Evolutionary conservation across 2,329 filamentous ascomycete species (phyloP).

Genomic region (Cercospora berteroae): DNA sequence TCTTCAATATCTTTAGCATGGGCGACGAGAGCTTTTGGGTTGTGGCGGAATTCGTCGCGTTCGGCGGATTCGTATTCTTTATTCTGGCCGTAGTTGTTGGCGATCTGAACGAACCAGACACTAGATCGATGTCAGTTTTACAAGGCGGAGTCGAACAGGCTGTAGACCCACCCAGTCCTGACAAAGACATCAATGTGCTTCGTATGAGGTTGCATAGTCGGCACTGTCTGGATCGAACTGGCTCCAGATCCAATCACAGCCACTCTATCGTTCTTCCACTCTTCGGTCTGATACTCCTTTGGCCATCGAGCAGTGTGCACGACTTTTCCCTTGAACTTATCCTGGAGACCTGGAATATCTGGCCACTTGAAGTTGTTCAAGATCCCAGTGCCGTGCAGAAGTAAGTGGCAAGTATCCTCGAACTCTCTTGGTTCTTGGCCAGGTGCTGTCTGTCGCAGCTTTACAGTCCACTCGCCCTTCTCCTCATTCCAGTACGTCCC

Average conservation of each 20-base stretch:
- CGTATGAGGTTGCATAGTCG: slow-evolving; percentile 47
- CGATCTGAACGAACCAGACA: slow-evolving; percentile 44
- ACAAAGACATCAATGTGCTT: slow-evolving; percentile 51
- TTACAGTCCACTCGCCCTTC: slow-evolving; percentile 51
- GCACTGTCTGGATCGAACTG: slow-evolving; percentile 48
- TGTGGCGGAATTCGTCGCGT: slow-evolving; percentile 43
- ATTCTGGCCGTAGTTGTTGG: slow-evolving; percentile 47
- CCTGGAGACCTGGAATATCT: slow-evolving; percentile 42
- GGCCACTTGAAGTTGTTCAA: slow-evolving; percentile 36
- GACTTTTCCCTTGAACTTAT: slow-evolving; percentile 47
- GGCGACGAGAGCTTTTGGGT: slow-evolving; percentile 44
- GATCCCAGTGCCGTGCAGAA: slow-evolving; percentile 47
- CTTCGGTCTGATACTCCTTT: slow-evolving; percentile 45
- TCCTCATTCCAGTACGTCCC: slow-evolving; percentile 52
- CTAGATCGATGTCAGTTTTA: background rate
- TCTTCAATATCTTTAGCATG: slow-evolving; percentile 39
- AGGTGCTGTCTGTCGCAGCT: slow-evolving; percentile 43
- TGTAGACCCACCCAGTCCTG: slow-evolving; percentile 44
- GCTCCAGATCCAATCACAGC: slow-evolving; percentile 49
- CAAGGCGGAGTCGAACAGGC: background rate
- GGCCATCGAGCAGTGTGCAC: slow-evolving; percentile 50
- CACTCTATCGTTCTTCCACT: slow-evolving; percentile 45
- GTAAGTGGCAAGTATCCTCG: slow-evolving; percentile 45
- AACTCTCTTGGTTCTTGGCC: slow-evolving; percentile 41
- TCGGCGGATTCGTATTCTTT: slow-evolving; percentile 47